Conservation (phyloP, 805 yeast species). For the Yarrowia porcina region DNA sequence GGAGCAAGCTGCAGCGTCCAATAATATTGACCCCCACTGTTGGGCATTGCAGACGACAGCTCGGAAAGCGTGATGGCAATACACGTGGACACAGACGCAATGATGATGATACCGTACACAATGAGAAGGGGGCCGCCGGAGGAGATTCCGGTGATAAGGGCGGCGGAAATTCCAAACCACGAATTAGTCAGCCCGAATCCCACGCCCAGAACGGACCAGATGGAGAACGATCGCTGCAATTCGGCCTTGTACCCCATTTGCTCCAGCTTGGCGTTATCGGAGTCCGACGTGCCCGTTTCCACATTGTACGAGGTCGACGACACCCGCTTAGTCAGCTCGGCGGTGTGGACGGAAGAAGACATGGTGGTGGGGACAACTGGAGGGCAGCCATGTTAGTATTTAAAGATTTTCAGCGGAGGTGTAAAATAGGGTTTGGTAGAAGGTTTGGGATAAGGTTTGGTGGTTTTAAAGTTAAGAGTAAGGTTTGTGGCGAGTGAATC, state of each 20-base stretch:
- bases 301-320: background rate
- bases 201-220: constrained; percentile 49
- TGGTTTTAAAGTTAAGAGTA: too few relatives aligned
- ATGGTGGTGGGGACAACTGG: too few relatives aligned
- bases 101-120: constrained; percentile 58
- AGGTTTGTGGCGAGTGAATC: too few relatives aligned
- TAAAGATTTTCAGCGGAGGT: too few relatives aligned
- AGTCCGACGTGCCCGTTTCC: background rate
- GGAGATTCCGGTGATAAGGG: constrained; percentile 57
- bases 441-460: background rate
- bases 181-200: constrained; percentile 63
- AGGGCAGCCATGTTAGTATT: too few relatives aligned
- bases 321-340: background rate
- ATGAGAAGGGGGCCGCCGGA: constrained; percentile 62
- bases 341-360: background rate
- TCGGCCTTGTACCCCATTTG: constrained; percentile 60
- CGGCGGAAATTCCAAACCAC: constrained; percentile 62
- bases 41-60: constrained; percentile 62
- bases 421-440: too few relatives aligned
- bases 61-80: constrained; percentile 66
- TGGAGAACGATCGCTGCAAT: constrained; percentile 54
- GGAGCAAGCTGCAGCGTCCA: constrained; percentile 49
- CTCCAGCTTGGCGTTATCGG: constrained; percentile 16
- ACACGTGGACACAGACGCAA: constrained; percentile 51
- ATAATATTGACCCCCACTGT: constrained; percentile 66